phyloP scores from a whole-genome alignment of 2,329 filamentous ascomycete species.

The Penicillium sp. region DNA sequence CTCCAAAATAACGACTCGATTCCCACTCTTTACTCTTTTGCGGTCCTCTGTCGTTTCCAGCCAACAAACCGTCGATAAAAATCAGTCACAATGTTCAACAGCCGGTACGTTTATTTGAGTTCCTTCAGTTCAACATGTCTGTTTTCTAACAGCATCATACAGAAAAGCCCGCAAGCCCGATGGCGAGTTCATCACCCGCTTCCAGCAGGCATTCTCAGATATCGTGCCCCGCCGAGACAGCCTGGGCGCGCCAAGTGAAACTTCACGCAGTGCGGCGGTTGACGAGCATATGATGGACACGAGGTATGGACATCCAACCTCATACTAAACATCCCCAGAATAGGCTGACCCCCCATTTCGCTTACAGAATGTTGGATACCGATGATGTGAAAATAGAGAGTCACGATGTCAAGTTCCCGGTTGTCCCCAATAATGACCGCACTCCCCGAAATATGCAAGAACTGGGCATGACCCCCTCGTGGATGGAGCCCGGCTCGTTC shows the following conservation, averaged over 20 bases:
- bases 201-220: conserved; percentile 78
- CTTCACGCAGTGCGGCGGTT: conserved; percentile 7
- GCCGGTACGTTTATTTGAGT: conserved; percentile 39
- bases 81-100: conserved; percentile 44
- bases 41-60: neutral
- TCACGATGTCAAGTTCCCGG: conserved; percentile 58
- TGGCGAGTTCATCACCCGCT: conserved; percentile 77
- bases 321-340: neutral
- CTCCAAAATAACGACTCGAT: neutral
- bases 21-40: neutral
- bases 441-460: conserved; percentile 77
- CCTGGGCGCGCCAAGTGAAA: conserved; percentile 30
- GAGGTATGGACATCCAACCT: conserved; percentile 22
- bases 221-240: conserved; percentile 52
- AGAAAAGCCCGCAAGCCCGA: conserved; percentile 81
- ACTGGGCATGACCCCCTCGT: conserved; percentile 83
- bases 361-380: conserved; percentile 29
- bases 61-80: neutral
- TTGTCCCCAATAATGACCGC: conserved; percentile 58
- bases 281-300: conserved; percentile 22
- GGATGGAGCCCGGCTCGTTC: conserved; percentile 81
- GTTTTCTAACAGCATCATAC: conserved; percentile 3
- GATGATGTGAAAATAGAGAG: conserved; percentile 42
- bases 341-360: neutral
- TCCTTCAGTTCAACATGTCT: neutral